Percentiles rank a stretch among this genome's conserved stretches.
Conservation (phyloP, 2,329 filamentous ascomycete species). For the Amauroascus verrucosus region DNA sequence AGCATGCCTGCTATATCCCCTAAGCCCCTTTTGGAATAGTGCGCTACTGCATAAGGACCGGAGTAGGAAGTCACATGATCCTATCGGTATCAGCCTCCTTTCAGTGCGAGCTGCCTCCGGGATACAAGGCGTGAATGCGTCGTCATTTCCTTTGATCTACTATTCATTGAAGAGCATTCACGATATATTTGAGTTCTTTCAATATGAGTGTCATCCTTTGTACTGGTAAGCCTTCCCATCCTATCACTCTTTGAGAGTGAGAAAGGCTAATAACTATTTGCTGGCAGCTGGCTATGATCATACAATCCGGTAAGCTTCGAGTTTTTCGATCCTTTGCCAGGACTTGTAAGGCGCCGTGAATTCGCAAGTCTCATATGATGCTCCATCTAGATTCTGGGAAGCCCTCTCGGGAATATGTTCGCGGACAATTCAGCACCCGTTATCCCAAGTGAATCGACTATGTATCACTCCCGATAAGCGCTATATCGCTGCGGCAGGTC, state of each 20-base stretch:
- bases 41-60: not conserved
- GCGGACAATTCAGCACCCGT: constrained; percentile 92
- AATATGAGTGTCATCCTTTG: constrained; percentile 58
- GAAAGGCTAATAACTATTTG: constrained; percentile 10
- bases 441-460: constrained; percentile 95
- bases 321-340: not conserved
- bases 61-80: not conserved
- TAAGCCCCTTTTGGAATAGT: not conserved
- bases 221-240: constrained; percentile 43
- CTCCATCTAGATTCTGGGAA: constrained; percentile 74
- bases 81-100: not conserved
- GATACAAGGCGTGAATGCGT: not conserved
- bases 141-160: not conserved
- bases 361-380: not conserved
- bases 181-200: not conserved
- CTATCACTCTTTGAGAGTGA: constrained; percentile 10
- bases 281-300: constrained; percentile 59
- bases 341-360: not conserved
- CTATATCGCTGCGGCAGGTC: constrained; percentile 71
- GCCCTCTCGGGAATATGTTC: constrained; percentile 95
- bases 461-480: constrained; percentile 98
- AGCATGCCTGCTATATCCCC: not conserved
- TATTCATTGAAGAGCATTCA: not conserved
- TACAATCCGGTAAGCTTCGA: constrained; percentile 53
- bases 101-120: not conserved